A percentile compares a stretch with the other conserved stretches of the same genome.
These are phyloP conservation scores for Aspergillus saccharolyticus DNA, from an alignment of 495 filamentous ascomycete species.

Conservation along the genomic window DNA sequence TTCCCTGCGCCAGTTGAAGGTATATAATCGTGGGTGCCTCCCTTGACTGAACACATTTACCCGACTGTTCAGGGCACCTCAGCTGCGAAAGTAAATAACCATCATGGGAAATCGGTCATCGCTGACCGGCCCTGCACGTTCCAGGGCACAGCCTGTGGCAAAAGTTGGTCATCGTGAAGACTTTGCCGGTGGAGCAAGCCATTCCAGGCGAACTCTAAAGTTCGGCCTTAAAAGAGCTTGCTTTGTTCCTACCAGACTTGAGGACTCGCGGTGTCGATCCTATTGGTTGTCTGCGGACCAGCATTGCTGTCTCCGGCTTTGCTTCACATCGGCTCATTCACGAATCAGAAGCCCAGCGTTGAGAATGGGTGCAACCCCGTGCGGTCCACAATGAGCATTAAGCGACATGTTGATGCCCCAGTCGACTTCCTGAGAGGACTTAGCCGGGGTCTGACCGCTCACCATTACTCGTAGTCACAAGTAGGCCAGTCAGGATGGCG, in stretches of 20 bases:
- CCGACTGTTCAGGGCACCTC: not conserved
- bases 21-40: not conserved
- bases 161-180: not conserved
- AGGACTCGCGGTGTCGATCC: not conserved
- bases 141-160: not conserved
- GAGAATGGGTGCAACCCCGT: not conserved
- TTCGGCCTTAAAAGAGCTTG: not conserved
- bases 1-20: not conserved
- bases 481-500: not conserved
- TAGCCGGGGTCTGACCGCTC: not conserved
- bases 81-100: not conserved
- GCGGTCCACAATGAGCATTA: not conserved
- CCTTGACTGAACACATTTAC: not conserved
- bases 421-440: not conserved
- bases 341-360: not conserved
- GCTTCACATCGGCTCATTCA: not conserved
- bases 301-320: not conserved
- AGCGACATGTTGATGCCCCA: not conserved
- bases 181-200: constrained; percentile 3
- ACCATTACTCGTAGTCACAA: not conserved
- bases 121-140: not conserved
- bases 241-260: not conserved
- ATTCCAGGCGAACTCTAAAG: not conserved
- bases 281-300: not conserved
- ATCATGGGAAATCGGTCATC: not conserved